Evolutionary conservation across 2,329 filamentous ascomycete species (phyloP), one percentile per base, ranked within the genome.

Genomic region (Penicillium janthinellum): DNA sequence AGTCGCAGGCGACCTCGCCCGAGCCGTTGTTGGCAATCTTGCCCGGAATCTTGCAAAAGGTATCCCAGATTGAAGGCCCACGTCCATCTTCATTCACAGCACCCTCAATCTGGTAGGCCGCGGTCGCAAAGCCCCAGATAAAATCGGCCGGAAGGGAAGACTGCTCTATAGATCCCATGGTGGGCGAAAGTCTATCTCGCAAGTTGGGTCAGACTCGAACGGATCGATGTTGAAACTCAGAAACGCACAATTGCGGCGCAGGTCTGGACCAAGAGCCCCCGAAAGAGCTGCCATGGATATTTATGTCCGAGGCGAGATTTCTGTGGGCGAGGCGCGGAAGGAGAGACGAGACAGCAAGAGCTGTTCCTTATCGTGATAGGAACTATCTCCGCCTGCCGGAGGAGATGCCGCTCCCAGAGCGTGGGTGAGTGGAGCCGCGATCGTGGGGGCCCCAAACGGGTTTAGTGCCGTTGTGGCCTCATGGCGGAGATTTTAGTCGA

Each of bases 101-200:
- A 59, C 92, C 92, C 81, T 96, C 92, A 68, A 96, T 90, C 75
- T 96, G 91, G 81, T 95, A 96, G 73, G 91, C 83, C 63, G 90
- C 90, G 41, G 90, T 93, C 70, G 90, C 90, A 77, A 91, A 92
- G 56, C 90, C 90, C 90, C 89, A 92, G 61, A 86, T 78, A 75
- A 93, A 92, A 74, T 91, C 88, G 57, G 83, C 82, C 41, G 87
- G 87, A 57, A 91, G 81, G 59, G 66, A 71, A 37, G 72, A 71
- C 35, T 69, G 56, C 12, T 62, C 58, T 41, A 65, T 66, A 34
- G 68, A 71, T 35, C 69, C 71, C 72, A 73, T 73, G 25, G 42
- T 63, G 59, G 59, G 37, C 49, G 34, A 52, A 57, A 57, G 28
- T 25, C 4, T 47, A 53, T 53, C 10, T 39, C 35, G 38, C 31